Percentiles rank a stretch among this genome's conserved stretches.
Conservation (phyloP, 371 early-diverging fungal species). For the Rhizomucor miehei region DNA sequence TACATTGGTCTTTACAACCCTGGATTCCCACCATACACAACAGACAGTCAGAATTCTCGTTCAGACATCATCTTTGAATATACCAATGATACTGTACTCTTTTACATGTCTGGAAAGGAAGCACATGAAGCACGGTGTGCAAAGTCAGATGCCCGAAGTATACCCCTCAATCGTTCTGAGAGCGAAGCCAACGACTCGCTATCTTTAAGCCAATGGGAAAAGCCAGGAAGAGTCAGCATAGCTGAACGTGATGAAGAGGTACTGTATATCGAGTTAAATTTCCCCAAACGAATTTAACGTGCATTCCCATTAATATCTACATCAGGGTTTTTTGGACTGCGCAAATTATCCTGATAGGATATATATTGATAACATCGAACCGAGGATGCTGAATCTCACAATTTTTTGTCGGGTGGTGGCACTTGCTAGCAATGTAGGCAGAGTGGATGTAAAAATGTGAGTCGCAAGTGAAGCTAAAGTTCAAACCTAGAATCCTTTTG, state of each 20-base stretch:
- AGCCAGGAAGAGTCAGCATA: conserved; percentile 14
- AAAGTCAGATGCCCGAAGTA: conserved; percentile 2
- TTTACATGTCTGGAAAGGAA: conserved; percentile 41
- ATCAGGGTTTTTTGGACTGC: conserved; percentile 41
- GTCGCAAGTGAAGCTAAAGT: background rate
- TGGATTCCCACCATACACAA: conserved; percentile 9
- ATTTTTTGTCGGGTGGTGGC: conserved; percentile 34
- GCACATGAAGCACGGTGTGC: conserved; percentile 31
- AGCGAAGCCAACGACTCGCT: background rate
- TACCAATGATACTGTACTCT: conserved; percentile 27
- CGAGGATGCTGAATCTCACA: conserved; percentile 40
- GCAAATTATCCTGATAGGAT: conserved; percentile 22
- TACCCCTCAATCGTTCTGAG: background rate
- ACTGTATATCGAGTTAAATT: background rate
- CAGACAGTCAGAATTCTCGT: conserved; percentile 20
- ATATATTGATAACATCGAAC: conserved; percentile 23
- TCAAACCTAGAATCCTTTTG: conserved; percentile 25
- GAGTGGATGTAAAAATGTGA: background rate
- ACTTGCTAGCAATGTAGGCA: conserved; percentile 37
- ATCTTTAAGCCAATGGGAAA: background rate
- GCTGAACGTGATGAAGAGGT: conserved; percentile 34
- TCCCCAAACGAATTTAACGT: background rate
- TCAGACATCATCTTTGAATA: conserved; percentile 30
- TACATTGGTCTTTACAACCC: conserved; percentile 36
- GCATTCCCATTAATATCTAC: background rate